phyloP scores from a whole-genome alignment of 2,329 filamentous ascomycete species.

The Neofusicoccum parvum region DNA sequence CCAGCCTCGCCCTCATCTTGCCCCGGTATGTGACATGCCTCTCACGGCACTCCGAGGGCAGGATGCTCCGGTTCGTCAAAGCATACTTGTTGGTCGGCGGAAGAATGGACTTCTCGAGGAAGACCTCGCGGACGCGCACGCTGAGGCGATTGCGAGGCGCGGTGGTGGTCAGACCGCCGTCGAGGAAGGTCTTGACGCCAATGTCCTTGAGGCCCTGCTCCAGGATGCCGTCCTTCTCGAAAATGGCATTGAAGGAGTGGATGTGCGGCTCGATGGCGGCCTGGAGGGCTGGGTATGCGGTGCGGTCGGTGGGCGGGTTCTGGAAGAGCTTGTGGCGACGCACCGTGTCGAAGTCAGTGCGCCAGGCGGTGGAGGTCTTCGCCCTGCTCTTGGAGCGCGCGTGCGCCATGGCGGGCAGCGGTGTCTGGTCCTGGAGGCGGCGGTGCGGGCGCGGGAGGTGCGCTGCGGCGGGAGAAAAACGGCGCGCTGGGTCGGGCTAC shows the following conservation, averaged over 20 bases:
- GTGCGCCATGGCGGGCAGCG: conserved; percentile 10
- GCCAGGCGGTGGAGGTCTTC: conserved; percentile 65
- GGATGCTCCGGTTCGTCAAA: conserved; percentile 76
- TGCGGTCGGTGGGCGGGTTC: conserved; percentile 82
- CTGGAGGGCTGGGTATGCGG: conserved; percentile 84
- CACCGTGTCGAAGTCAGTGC: conserved; percentile 81
- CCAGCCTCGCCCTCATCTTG: conserved; percentile 77
- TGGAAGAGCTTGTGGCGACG: conserved; percentile 86
- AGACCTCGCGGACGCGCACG: conserved; percentile 78
- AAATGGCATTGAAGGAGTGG: conserved; percentile 91
- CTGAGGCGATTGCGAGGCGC: conserved; percentile 72
- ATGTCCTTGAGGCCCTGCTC: conserved; percentile 83
- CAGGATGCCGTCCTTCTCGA: conserved; percentile 72
- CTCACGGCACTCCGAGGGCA: conserved; percentile 92
- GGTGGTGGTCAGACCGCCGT: conserved; percentile 70
- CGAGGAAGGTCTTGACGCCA: conserved; percentile 82
- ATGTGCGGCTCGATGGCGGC: conserved; percentile 89
- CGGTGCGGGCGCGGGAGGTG: not conserved
- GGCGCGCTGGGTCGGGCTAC: not conserved
- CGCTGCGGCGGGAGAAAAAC: not conserved
- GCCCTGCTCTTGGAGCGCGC: conserved; percentile 25
- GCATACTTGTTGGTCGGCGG: conserved; percentile 83
- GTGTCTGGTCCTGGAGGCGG: not conserved
- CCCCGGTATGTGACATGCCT: conserved; percentile 90
- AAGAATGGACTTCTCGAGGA: conserved; percentile 78